Base-by-base conservation (phyloP, 352 stramenopile species). In the Stephanocyclus meneghinianus region DNA sequence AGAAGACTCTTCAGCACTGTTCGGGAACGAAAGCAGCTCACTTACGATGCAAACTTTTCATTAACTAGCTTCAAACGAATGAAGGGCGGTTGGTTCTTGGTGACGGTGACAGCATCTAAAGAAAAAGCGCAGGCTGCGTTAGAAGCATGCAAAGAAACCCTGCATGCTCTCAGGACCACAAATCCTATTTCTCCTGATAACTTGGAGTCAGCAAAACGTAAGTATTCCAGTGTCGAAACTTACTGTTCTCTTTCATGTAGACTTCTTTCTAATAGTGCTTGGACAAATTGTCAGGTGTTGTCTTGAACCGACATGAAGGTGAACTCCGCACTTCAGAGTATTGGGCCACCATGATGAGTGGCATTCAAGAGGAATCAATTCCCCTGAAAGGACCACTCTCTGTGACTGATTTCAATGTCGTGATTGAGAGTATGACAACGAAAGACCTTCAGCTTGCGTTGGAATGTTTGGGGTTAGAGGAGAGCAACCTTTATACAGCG, bases 21-120 rank as follows among this genome's bases (percentile, higher is more conserved):
- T 5, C 80, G 93, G 61, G 93, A 96, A 76, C 72, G 93, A 65
- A 95, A 94, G 71, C 92, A 95, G 71, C 81, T 96, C 0, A 96
- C 92, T 1, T 96, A 96, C 68, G 93, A 96, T 81, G 93, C 93
- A 29, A 95, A 94, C 72, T 95, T 95, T 75, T 92, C 88, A 0
- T 88, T 95, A n/a, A 91, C 87, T 35, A 82, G 83, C 40, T 93
- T 92, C 86, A 89, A 94, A 81, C 79, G 89, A 42, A 70, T 95
- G 47, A 72, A 87, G 56, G 91, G 91, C 61, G 88, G 91, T 15
- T 95, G 87, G 85, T 95, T 93, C 82, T 71, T 95, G 37, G 87
- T 94, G n/a, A 92, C 87, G 21, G 91, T 95, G 0, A 95, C 91
- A 8, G 91, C 91, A 6, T 92, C 86, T 11, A 92, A 93, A 76